Evolutionary conservation across 805 yeast species (phyloP), one percentile per base, ranked within the genome.

Genomic region (Cyberlindnera xylosilytica): DNA sequence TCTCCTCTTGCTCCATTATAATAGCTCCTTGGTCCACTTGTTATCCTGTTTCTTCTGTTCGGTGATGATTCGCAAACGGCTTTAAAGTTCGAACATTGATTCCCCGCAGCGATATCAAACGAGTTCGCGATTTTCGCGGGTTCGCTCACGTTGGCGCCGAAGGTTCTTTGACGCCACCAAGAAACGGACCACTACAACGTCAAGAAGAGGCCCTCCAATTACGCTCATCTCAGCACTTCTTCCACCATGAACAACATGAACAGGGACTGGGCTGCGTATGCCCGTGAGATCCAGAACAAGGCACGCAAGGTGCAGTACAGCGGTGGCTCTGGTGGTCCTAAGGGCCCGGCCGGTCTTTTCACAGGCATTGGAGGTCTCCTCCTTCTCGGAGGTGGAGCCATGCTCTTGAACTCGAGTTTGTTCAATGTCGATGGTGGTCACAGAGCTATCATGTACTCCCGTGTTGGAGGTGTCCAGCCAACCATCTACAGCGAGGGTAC

Each of bases 351-450:
- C 22, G 80, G 81, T 16, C 62, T 78, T 24, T 71, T 81, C 57
- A 76, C 81, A 17, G 89, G 88, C 6, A 53, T 74, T 17, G 85
- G 84, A 28, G 86, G 87, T 3, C 52, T 83, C 17, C 44, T 82
- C 2, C 51, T 78, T 6, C 60, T 82, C 4, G 84, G 81, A 41
- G 81, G 78, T 40, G 82, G 79, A 44, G 76, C 79, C 3, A 38
- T 77, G 33, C 60, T 74, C 20, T 49, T 76, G 29, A 78, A 81
- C 53, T 68, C 78, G 31, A 71, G 89, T 1, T 66, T 84, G 27
- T 84, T 81, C 68, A 84, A 83, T 62, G 99, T 93, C 46, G 98
- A 93, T 66, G 99, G 99, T 79, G 99, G 99, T 66, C 98, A 91
- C 65, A 76, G 99, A 61, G 99, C 97, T 15, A 90, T 93, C 58